Conservation (phyloP, 306 rosid genomes). For the Cucumis cinereus region DNA sequence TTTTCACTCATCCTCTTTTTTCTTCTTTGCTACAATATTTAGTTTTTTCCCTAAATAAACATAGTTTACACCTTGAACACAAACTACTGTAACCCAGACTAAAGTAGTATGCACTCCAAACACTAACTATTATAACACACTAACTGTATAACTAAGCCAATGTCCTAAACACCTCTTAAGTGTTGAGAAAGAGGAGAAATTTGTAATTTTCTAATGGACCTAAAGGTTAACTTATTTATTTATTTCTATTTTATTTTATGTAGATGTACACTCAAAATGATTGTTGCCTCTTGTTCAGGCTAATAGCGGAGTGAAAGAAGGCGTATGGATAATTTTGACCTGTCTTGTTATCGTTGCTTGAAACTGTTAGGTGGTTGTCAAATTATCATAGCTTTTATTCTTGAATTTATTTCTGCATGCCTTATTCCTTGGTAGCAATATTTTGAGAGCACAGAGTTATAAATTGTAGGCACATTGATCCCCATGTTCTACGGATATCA, state of each 20-base stretch:
- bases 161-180: background rate
- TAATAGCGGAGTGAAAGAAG: background rate
- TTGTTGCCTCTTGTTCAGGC: background rate
- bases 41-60: no score
- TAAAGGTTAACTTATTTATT: background rate
- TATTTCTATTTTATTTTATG: background rate
- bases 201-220: background rate
- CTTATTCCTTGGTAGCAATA: background rate
- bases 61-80: no score
- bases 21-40: no score
- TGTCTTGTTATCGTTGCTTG: background rate
- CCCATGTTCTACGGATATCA: background rate
- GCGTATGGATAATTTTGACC: background rate
- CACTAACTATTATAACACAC: no score
- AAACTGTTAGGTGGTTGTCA: background rate
- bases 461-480: background rate
- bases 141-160: no score
- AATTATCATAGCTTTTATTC: background rate
- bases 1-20: no score
- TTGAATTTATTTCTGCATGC: background rate
- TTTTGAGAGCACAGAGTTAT: background rate
- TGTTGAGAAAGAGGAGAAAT: background rate
- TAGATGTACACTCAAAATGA: background rate
- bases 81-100: no score
- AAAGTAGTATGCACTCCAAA: no score